A percentile compares a stretch with the other conserved stretches of the same genome.
Conservation (phyloP, 805 yeast genomes). For the Lachancea lanzarotensis region DNA sequence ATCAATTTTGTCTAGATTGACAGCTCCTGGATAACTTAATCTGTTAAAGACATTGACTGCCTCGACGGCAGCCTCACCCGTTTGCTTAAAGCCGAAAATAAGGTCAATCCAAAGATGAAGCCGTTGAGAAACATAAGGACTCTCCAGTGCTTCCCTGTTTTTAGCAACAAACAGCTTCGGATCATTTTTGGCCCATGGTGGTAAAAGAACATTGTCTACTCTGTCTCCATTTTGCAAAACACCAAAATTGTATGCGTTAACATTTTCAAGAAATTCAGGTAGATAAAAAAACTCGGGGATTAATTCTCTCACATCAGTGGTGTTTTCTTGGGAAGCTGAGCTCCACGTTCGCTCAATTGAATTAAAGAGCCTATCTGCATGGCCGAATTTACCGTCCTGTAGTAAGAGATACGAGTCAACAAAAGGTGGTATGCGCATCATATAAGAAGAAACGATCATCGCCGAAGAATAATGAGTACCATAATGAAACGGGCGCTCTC, state of each 20-base stretch:
- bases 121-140: conserved; percentile 69
- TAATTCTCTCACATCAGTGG: conserved; percentile 82
- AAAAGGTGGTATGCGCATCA: conserved; percentile 73
- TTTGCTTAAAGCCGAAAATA: conserved; percentile 74
- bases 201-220: conserved; percentile 60
- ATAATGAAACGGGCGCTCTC: conserved; percentile 72
- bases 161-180: conserved; percentile 66
- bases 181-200: conserved; percentile 79
- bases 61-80: conserved; percentile 60
- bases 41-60: conserved; percentile 76
- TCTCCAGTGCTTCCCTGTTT: conserved; percentile 78
- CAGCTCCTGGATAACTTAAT: conserved; percentile 78
- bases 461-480: conserved; percentile 94
- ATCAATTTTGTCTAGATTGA: conserved; percentile 63
- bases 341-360: conserved; percentile 75
- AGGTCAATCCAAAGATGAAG: conserved; percentile 82
- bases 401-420: conserved; percentile 69
- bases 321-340: conserved; percentile 70
- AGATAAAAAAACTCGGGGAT: conserved; percentile 81
- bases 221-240: conserved; percentile 50
- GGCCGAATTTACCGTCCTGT: conserved; percentile 87
- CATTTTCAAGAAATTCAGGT: conserved; percentile 69
- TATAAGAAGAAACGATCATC: conserved; percentile 80
- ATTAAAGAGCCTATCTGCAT: conserved; percentile 74
- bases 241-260: conserved; percentile 67